Percentiles rank a stretch among this genome's conserved stretches.
Conservation (phyloP, 2,329 filamentous ascomycete species). For the Hypoxylon sp. region DNA sequence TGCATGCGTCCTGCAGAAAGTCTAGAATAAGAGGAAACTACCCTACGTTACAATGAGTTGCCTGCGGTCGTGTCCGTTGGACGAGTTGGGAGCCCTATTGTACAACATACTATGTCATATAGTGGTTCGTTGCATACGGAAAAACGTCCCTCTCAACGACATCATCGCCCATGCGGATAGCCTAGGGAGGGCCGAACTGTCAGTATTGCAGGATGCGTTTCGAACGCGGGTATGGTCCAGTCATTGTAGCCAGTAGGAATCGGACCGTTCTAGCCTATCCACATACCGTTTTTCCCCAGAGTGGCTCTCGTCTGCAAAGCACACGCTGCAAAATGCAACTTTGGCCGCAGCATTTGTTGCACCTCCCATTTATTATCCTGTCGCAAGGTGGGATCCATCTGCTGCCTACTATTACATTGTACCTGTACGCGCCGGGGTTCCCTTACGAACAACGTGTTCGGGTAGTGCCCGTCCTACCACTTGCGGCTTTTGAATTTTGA, state of each 20-base stretch:
- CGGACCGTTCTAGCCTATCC: conserved; percentile 44
- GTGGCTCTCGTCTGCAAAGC: conserved; percentile 43
- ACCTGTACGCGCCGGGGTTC: conserved; percentile 36
- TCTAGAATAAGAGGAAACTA: conserved; percentile 41
- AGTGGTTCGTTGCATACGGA: conserved; percentile 25
- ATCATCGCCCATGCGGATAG: conserved; percentile 35
- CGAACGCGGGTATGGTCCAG: conserved; percentile 30
- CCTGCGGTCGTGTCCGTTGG: conserved; percentile 14
- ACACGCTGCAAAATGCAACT: conserved; percentile 44
- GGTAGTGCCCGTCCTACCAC: conserved; percentile 18
- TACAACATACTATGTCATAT: conserved; percentile 34
- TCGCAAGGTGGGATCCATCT: conserved; percentile 52
- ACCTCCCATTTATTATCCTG: conserved; percentile 36
- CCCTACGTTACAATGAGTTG: conserved; percentile 31
- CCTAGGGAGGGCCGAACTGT: conserved; percentile 35
- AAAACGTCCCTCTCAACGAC: conserved; percentile 31
- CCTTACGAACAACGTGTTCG: conserved; percentile 37
- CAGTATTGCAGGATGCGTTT: conserved; percentile 43
- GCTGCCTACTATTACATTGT: conserved; percentile 39
- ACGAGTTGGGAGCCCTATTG: conserved; percentile 26
- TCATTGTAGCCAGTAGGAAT: conserved; percentile 44
- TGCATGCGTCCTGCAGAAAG: conserved; percentile 34
- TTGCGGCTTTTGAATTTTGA: conserved; percentile 27
- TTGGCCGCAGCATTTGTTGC: conserved; percentile 37
- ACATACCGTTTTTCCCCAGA: conserved; percentile 47